Base-by-base conservation (phyloP, 495 filamentous ascomycete species). In the Daldinia loculata region DNA sequence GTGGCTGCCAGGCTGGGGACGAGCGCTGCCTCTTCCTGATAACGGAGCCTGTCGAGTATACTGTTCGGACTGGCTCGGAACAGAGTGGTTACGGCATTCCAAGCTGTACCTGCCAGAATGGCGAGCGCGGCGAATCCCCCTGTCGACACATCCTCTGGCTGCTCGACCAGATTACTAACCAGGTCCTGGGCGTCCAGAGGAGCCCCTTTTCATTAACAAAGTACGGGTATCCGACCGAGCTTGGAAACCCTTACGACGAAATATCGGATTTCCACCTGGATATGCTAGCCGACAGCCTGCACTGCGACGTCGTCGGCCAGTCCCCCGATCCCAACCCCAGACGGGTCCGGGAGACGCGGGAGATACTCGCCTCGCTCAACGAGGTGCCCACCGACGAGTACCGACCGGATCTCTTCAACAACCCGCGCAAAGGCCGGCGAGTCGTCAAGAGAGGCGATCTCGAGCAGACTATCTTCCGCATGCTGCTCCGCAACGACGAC, bases 71-170 rank as follows among this genome's bases (percentile, higher is more conserved):
- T 19, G 80, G 81, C 3, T 69, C 76, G 5, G 70, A 75, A 7
- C 70, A 75, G 50, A 79, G 80, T 52, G 71, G 76, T 11, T 83
- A 80, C 59, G 74, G 79, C 8, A 59, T 61, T 0, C 81, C 82
- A 4, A 77, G 69, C 17, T 85, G 83, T 71, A 79, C 80, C 29
- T 84, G 83, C 56, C 73, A 77, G 11, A 74, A 77, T 43, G 76
- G 75, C 48, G 74, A 73, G 63, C 67, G 69, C 38, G 67, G 57
- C 50, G 64, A 72, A 26, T 69, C 71, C 7, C 82, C 81, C 0
- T 85, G 83, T 75, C 81, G 81, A n/a, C 83, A 85, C 61, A 72
- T 82, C 24, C 74, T 85, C 58, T 85, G 82, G 81, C 76, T 85
- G 24, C 78, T 83, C 51, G 83, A 85, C 74, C 76, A 75, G 56